phyloP scores from a whole-genome alignment of 169 alveolate genomes.

The Cryptosporidium tyzzeri region DNA sequence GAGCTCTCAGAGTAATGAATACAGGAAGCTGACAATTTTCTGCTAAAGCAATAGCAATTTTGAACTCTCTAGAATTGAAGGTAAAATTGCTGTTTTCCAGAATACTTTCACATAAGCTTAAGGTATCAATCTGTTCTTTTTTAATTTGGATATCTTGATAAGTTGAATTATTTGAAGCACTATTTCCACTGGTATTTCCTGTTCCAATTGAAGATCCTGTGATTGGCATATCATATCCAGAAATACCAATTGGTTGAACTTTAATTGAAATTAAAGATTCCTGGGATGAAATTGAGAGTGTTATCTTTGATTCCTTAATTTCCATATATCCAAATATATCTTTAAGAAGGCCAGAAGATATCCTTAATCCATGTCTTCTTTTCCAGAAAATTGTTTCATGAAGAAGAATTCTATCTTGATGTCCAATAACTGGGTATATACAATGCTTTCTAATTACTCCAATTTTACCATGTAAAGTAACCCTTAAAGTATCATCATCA shows the following conservation, averaged over 20 bases:
- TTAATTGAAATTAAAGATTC: slow-evolving; percentile 49
- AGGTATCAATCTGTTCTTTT: slow-evolving; percentile 66
- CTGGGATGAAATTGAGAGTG: slow-evolving; percentile 19
- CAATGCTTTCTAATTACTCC: slow-evolving; percentile 47
- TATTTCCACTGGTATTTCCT: background rate
- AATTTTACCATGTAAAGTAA: slow-evolving; percentile 18
- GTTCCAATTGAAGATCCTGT: background rate
- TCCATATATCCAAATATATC: slow-evolving; percentile 68
- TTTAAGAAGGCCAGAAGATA: slow-evolving; percentile 58
- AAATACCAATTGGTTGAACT: slow-evolving; percentile 38
- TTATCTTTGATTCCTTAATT: slow-evolving; percentile 43
- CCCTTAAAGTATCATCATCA: slow-evolving; percentile 22
- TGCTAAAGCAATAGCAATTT: slow-evolving; percentile 67
- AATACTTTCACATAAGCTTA: slow-evolving; percentile 32
- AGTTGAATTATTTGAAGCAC: slow-evolving; percentile 34
- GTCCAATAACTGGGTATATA: slow-evolving; percentile 35
- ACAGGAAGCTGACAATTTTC: slow-evolving; percentile 71
- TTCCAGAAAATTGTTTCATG: slow-evolving; percentile 47
- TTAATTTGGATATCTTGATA: slow-evolving; percentile 60
- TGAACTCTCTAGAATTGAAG: slow-evolving; percentile 68
- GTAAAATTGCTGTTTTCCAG: slow-evolving; percentile 28
- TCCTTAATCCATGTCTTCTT: slow-evolving; percentile 53
- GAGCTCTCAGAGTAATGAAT: slow-evolving; percentile 56
- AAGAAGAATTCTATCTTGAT: slow-evolving; percentile 23
- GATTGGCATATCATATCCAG: background rate